Percentiles rank a stretch among this genome's conserved stretches.
Evolutionary conservation across 2,329 filamentous ascomycete species (phyloP).

Genomic region (Thyridium curvatum): DNA sequence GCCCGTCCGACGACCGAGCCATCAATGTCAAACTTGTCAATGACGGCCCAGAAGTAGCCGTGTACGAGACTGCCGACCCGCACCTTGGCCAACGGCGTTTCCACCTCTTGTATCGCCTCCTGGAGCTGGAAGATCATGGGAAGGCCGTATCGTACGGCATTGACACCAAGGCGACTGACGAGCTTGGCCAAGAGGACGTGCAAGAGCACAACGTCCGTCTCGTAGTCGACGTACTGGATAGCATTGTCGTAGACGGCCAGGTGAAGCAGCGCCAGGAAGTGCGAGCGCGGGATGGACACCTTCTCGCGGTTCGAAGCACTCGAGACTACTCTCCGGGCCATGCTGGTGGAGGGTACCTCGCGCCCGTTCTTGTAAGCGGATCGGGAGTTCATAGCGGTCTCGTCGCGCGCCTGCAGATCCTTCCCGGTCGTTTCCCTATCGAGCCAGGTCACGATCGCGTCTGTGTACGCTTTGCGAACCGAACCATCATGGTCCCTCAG

Average conservation of each 20-base stretch:
- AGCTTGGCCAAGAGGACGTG: constrained; percentile 72
- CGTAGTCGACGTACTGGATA: constrained; percentile 63
- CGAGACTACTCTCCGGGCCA: constrained; percentile 60
- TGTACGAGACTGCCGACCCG: constrained; percentile 79
- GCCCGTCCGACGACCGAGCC: constrained; percentile 60
- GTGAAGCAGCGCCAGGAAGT: constrained; percentile 77
- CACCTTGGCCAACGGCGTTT: constrained; percentile 64
- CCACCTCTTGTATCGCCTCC: constrained; percentile 68
- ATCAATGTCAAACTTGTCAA: constrained; percentile 72
- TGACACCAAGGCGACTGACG: constrained; percentile 73
- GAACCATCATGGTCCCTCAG: constrained; percentile 70
- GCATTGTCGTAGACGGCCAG: constrained; percentile 84
- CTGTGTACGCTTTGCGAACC: constrained; percentile 79
- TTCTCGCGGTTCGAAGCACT: constrained; percentile 59
- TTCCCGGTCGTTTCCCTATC: constrained; percentile 66
- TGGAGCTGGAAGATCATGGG: constrained; percentile 88
- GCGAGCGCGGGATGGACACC: constrained; percentile 49
- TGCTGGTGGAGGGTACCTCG: constrained; percentile 31
- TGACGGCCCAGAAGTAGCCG: constrained; percentile 80
- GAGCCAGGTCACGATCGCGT: constrained; percentile 80
- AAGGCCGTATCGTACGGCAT: constrained; percentile 69
- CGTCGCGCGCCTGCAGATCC: constrained; percentile 59
- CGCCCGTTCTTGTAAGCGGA: constrained; percentile 32
- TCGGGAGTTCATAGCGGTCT: constrained; percentile 39
- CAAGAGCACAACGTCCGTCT: constrained; percentile 69